These are phyloP conservation scores for Echium plantagineum DNA, from an alignment of 257 asterid genomes.

Conservation along the genomic window DNA sequence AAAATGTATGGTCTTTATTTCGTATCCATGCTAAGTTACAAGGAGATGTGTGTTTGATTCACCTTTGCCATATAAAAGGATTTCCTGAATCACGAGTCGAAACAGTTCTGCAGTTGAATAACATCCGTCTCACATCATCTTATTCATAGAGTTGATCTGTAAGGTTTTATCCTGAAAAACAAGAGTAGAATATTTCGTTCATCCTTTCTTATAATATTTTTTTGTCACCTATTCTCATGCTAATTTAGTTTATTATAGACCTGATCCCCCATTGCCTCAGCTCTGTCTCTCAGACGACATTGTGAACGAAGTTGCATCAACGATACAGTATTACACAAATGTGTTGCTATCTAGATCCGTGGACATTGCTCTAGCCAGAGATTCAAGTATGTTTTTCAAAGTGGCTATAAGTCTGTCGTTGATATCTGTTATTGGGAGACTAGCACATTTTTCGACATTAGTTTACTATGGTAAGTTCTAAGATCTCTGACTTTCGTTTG, in stretches of 20 bases:
- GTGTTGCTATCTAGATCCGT: constrained; percentile 37
- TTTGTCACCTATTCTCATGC: not conserved
- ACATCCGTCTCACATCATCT: not conserved
- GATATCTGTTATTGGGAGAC: constrained; percentile 38
- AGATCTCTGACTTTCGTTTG: constrained; percentile 2
- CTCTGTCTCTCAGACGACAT: constrained; percentile 62
- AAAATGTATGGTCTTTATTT: not conserved
- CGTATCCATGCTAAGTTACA: too few relatives aligned
- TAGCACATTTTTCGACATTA: constrained; percentile 45
- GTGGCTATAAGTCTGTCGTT: constrained; percentile 34
- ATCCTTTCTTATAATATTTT: not conserved
- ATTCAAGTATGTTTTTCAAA: constrained; percentile 45
- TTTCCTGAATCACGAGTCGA: not conserved
- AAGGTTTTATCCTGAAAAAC: not conserved
- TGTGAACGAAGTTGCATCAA: constrained; percentile 33
- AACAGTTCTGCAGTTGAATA: not conserved
- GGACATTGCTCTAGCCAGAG: constrained; percentile 60
- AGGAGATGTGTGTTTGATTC: too few relatives aligned
- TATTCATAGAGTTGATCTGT: not conserved
- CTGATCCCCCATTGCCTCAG: constrained; percentile 79
- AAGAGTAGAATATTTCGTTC: not conserved
- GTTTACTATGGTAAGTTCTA: constrained; percentile 43
- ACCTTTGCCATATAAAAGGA: too few relatives aligned
- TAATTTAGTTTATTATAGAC: constrained; percentile 34
- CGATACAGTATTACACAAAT: constrained; percentile 36